Percentiles rank a stretch among this genome's conserved stretches.
Evolutionary conservation across 2,329 filamentous ascomycete species (phyloP).

Genomic region (Claviceps pazoutovae): DNA sequence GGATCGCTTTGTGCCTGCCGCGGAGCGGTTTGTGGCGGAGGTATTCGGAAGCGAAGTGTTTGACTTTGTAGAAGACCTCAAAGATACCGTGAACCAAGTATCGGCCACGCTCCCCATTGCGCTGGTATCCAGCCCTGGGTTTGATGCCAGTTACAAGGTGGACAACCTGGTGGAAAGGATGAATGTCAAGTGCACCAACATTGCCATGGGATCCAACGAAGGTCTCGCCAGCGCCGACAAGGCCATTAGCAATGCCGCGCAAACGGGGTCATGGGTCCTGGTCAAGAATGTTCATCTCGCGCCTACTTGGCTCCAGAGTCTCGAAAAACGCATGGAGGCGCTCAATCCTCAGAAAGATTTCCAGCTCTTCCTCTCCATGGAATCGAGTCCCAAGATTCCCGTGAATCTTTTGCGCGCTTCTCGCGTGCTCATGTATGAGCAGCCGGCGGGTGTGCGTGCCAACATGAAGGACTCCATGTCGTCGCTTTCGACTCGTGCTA

Average conservation of each 20-base stretch:
- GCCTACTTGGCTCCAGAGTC: slow-evolving; percentile 87
- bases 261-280: slow-evolving; percentile 87
- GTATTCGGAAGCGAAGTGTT: slow-evolving; percentile 78
- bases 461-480: slow-evolving; percentile 98
- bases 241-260: slow-evolving; percentile 82
- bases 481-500: slow-evolving; percentile 60
- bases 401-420: slow-evolving; percentile 90
- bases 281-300: slow-evolving; percentile 98
- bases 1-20: slow-evolving; percentile 84
- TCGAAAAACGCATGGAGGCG: slow-evolving; percentile 92
- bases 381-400: slow-evolving; percentile 89
- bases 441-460: slow-evolving; percentile 86
- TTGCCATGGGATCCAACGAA: slow-evolving; percentile 98
- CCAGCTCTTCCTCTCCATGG: slow-evolving; percentile 94
- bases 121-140: slow-evolving; percentile 86
- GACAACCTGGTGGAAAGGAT: slow-evolving; percentile 82
- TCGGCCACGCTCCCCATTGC: slow-evolving; percentile 75
- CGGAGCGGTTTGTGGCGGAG: slow-evolving; percentile 74
- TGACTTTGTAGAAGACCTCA: slow-evolving; percentile 73
- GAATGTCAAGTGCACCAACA: slow-evolving; percentile 77
- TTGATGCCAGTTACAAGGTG: slow-evolving; percentile 98
- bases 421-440: slow-evolving; percentile 92
- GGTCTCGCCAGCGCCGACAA: slow-evolving; percentile 86
- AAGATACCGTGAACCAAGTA: slow-evolving; percentile 72
- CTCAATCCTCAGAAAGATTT: slow-evolving; percentile 91